Conservation (phyloP, 2,329 filamentous ascomycete genomes). For the Scedosporium dehoogii region DNA sequence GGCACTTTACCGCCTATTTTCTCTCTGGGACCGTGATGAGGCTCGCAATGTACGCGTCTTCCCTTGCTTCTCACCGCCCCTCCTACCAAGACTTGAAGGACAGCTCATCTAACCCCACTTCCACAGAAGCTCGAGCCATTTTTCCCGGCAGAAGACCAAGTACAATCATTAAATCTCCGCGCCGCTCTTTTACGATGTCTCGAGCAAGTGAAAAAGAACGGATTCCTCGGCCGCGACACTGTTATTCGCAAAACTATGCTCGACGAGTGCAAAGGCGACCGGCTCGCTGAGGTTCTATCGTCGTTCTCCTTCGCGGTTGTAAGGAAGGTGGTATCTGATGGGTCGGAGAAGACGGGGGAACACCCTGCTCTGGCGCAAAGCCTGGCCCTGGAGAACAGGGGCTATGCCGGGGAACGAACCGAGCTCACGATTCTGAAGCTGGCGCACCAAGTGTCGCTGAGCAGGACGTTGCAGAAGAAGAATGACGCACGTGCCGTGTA, state of each 20-base stretch:
- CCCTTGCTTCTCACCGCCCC: neutral
- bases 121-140: slow-evolving; percentile 74
- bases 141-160: slow-evolving; percentile 81
- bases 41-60: slow-evolving; percentile 52
- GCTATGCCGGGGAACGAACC: slow-evolving; percentile 42
- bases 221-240: slow-evolving; percentile 66
- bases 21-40: slow-evolving; percentile 70
- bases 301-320: slow-evolving; percentile 77
- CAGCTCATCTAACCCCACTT: slow-evolving; percentile 6
- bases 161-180: slow-evolving; percentile 85
- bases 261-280: slow-evolving; percentile 89
- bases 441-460: slow-evolving; percentile 60
- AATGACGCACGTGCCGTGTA: slow-evolving; percentile 49
- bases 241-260: slow-evolving; percentile 89
- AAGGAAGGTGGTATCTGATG: slow-evolving; percentile 50
- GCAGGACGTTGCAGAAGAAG: slow-evolving; percentile 48
- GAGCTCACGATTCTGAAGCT: slow-evolving; percentile 58
- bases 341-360: slow-evolving; percentile 24
- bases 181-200: slow-evolving; percentile 72
- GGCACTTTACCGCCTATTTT: slow-evolving; percentile 80
- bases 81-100: neutral
- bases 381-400: slow-evolving; percentile 49
- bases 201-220: slow-evolving; percentile 80
- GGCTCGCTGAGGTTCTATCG: slow-evolving; percentile 76
- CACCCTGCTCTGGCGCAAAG: slow-evolving; percentile 39